phyloP scores from a whole-genome alignment of 2,329 filamentous ascomycete species.

The Pezicula radicicola region DNA sequence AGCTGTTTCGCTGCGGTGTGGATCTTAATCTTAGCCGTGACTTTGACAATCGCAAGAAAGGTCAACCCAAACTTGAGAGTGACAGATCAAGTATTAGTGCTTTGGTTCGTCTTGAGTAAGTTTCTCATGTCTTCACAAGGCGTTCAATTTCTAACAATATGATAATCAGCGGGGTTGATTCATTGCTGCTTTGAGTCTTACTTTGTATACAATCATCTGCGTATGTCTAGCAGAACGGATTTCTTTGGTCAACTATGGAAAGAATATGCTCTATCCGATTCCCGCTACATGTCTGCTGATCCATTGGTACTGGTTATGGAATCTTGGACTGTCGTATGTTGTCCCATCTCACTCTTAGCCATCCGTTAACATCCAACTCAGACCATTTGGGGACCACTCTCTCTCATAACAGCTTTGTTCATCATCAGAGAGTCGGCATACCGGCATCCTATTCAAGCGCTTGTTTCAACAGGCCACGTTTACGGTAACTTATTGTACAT shows the following conservation, averaged over 20 bases:
- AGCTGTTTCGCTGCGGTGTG: conserved; percentile 17
- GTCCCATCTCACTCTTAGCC: not conserved
- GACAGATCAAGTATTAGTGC: conserved; percentile 18
- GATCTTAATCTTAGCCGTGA: conserved; percentile 13
- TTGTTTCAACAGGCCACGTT: conserved; percentile 21
- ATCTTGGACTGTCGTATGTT: conserved; percentile 38
- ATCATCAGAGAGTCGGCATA: conserved; percentile 38
- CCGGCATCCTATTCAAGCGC: conserved; percentile 44
- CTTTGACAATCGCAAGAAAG: conserved; percentile 9
- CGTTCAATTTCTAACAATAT: not conserved
- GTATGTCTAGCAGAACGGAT: conserved; percentile 32
- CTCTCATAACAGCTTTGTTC: conserved; percentile 40
- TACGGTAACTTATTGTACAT: conserved; percentile 60
- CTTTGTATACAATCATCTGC: conserved; percentile 36
- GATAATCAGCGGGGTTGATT: conserved; percentile 2
- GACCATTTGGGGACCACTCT: conserved; percentile 53
- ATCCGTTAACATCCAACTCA: conserved; percentile 12
- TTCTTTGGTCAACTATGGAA: conserved; percentile 50
- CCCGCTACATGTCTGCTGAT: conserved; percentile 47
- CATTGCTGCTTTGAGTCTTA: conserved; percentile 33
- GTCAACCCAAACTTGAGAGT: conserved; percentile 17
- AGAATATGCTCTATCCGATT: conserved; percentile 50
- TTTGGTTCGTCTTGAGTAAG: conserved; percentile 28
- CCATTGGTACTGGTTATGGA: conserved; percentile 49
- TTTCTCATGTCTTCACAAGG: not conserved